Conservation (phyloP, 106 monocot species). For the Allium sativum region DNA sequence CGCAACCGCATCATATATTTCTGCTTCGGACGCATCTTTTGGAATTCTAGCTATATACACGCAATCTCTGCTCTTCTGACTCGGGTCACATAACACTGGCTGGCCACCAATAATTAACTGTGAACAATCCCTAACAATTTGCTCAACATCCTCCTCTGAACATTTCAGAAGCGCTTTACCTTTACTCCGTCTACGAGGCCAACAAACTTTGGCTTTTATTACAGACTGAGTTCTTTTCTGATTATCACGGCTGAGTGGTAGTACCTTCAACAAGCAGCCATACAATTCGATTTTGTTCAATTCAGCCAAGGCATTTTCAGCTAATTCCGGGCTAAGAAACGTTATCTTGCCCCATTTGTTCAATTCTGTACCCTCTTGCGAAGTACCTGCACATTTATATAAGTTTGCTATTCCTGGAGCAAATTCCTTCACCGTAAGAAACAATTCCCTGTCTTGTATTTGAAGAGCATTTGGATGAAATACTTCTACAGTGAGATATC, state of each 20-base stretch:
- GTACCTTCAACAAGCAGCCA: constrained; percentile 40
- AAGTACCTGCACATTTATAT: constrained; percentile 11
- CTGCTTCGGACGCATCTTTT: constrained; percentile 48
- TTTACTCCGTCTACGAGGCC: constrained; percentile 76
- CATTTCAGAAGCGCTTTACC: constrained; percentile 69
- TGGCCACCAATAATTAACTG: constrained; percentile 32
- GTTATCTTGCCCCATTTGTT: constrained; percentile 67
- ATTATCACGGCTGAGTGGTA: constrained; percentile 25
- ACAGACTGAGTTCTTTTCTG: constrained; percentile 32
- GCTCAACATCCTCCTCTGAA: constrained; percentile 30
- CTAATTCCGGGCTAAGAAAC: constrained; percentile 60
- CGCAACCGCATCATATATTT: constrained; percentile 43
- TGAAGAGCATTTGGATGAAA: constrained; percentile 44
- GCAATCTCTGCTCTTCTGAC: constrained; percentile 28
- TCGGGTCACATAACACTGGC: constrained; percentile 36
- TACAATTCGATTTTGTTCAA: constrained; percentile 49
- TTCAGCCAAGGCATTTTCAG: constrained; percentile 45
- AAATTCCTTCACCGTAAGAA: constrained; percentile 33
- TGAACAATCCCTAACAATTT: constrained; percentile 37
- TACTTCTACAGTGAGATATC: constrained; percentile 61
- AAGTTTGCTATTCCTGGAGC: constrained; percentile 47
- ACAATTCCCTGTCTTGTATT: constrained; percentile 60
- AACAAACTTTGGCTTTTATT: constrained; percentile 61
- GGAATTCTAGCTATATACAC: constrained; percentile 53
- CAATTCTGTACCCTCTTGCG: constrained; percentile 14